Conservation (phyloP, 1,284 basidiomycete genomes). For the Pascua guehoae region DNA sequence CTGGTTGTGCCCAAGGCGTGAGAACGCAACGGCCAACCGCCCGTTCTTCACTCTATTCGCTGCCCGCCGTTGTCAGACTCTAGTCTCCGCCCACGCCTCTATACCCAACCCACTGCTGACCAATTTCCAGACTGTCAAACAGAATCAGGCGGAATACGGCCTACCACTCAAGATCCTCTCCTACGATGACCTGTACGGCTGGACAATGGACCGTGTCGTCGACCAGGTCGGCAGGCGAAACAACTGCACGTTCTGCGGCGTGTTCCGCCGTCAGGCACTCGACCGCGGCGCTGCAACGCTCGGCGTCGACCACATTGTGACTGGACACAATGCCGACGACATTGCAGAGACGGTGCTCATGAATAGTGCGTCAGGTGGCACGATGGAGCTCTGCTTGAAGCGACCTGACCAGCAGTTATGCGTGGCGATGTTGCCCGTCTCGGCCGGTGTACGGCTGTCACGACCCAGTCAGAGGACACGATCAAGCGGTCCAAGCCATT, state of each 20-base stretch:
- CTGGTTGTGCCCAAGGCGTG: too few relatives aligned
- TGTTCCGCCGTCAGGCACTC: conserved; percentile 91
- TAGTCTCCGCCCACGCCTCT: not conserved
- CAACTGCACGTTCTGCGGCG: conserved; percentile 98
- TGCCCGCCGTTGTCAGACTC: too few relatives aligned
- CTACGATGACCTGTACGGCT: conserved; percentile 94
- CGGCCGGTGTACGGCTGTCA: conserved; percentile 88
- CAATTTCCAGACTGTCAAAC: conserved; percentile 78
- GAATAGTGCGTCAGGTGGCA: conserved; percentile 68
- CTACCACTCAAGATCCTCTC: conserved; percentile 94
- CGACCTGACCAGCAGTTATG: conserved; percentile 63
- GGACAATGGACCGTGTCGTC: conserved; percentile 99
- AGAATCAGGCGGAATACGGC: conserved; percentile 91
- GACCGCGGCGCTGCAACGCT: conserved; percentile 88
- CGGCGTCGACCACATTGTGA: conserved; percentile 95
- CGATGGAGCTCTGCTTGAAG: too few relatives aligned
- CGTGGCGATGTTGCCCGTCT: conserved; percentile 93
- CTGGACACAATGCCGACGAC: conserved; percentile 98
- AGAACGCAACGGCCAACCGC: too few relatives aligned
- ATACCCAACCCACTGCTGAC: not conserved
- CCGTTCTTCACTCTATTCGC: too few relatives aligned
- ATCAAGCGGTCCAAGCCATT: conserved; percentile 97
- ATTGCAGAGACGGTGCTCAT: conserved; percentile 98
- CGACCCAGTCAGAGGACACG: conserved; percentile 87
- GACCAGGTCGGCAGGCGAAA: conserved; percentile 92